Evolutionary conservation across 257 asterid species (phyloP), one percentile per base, ranked within the genome.

Genomic region (Solanum chiquidenum): DNA sequence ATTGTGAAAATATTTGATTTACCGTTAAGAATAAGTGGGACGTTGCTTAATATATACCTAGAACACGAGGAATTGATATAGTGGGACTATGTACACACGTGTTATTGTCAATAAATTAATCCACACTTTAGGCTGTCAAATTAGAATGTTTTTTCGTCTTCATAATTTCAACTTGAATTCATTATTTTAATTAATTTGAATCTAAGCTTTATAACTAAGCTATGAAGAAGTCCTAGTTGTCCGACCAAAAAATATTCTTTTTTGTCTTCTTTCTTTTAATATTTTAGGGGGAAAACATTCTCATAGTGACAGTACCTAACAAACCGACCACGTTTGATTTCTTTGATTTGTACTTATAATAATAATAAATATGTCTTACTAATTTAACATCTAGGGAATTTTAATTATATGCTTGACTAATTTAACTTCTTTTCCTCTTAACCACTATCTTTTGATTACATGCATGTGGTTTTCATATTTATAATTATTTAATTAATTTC

Each of bases 221-320:
- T 38, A 31, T 55, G 71, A 73, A 46, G 84, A 52, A 35, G 42
- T 68, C 68, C 62, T 44, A 46, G 90, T 33, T 87, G 87, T 84
- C 85, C 72, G 73, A 34, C 94, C 94, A 92, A 91, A 92, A 88
- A 90, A 90, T 90, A 94, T 94, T 91, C 94, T 84, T 76, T 93
- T 87, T 86, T 20, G 90, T 87, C 91, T 10, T 91, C 85, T 46
- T 46, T 60, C 12, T 9, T 23, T 46, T 88, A 55, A 74, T 35
- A 84, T 79, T 77, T 34, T 1, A 14, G 13, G 35, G 49, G 38
- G 9, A 55, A 83, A 66, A 87, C 55, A 72, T 88, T 89, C 23
- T 10, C 23, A 83, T 62, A 84, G 91, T 79, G 89, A 73, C 93
- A 88, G 88, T 86, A 87, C 93, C 93, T 58, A 87, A 89, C 92